Evolutionary conservation across 1,284 basidiomycete genomes (phyloP), one percentile per base, ranked within the genome.

Genomic region (Neolentinus lepideus): DNA sequence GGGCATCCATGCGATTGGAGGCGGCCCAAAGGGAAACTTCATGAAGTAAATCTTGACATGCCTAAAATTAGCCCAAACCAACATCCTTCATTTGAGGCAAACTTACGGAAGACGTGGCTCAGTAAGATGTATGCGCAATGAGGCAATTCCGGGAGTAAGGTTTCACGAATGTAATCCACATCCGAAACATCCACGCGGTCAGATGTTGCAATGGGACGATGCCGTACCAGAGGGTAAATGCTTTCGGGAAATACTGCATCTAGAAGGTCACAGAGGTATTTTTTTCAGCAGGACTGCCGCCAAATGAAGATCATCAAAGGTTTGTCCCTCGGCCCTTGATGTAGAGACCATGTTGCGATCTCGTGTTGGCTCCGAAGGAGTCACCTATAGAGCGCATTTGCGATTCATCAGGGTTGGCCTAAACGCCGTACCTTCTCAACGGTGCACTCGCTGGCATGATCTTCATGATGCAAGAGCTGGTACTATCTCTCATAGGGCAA

Each of bases 211-310:
- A 66, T 58, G 8, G 92, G 91, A 68, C 92, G 93, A 54, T 77
- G 75, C 35, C 76, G 76, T 38, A 93, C 84, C 26, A 76, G 55
- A 2, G 80, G 73, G 65, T 93, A 94, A 19, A 85, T 65, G 10
- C 64, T 67, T 64, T 88, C 85, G 0, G 85, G 78, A 61, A 94
- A 90, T n/a, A 91, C 69, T 2, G 92, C 88, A 48, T 81, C 76
- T 1, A 88, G 89, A 1, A 94, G 73, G 66, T 91, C 88, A 27
- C 89, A 80, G 19, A 94, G 70, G 64, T 87, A 93, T n/a, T 65
- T 91, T 90, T 73, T 94, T 94, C 58, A 94, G 72, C n/a, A 94
- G 75, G 1, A 92, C 91, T 2, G 92, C 90, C 1, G 90, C 88
- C 1, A 94, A 76, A 69, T 91, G 79, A 2, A 88, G 83, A 63